A percentile compares a stretch with the other conserved stretches of the same genome.
phyloP scores from a whole-genome alignment of 352 stramenopile species.

The Phytophthora quininea region DNA sequence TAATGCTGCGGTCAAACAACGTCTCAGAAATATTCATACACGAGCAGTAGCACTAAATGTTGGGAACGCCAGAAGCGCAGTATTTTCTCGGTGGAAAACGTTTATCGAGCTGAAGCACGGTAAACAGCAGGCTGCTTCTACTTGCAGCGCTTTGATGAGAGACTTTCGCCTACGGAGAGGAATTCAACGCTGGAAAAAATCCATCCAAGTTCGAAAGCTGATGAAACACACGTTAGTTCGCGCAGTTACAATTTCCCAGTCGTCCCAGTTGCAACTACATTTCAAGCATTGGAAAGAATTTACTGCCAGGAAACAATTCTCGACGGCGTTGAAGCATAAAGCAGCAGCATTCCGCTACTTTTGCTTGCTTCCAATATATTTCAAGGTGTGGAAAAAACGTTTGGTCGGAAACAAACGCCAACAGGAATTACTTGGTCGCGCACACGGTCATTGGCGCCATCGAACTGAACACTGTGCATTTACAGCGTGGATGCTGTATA shows the following conservation, averaged over 20 bases:
- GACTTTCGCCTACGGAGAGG: slow-evolving; percentile 22
- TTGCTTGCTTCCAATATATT: background rate
- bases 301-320: slow-evolving; percentile 10
- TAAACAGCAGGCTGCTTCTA: background rate
- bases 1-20: slow-evolving; percentile 10
- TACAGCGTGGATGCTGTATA: slow-evolving; percentile 31
- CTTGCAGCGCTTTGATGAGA: slow-evolving; percentile 4
- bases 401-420: slow-evolving; percentile 11
- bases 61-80: slow-evolving; percentile 6
- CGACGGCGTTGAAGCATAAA: slow-evolving; percentile 36
- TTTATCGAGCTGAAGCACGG: slow-evolving; percentile 14
- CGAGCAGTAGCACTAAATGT: slow-evolving; percentile 14
- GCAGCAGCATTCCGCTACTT: slow-evolving; percentile 33
- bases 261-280: slow-evolving; percentile 11
- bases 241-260: slow-evolving; percentile 17
- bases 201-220: slow-evolving; percentile 25
- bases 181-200: slow-evolving; percentile 33
- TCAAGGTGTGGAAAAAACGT: slow-evolving; percentile 35
- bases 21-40: slow-evolving; percentile 1
- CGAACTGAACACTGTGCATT: slow-evolving; percentile 45
- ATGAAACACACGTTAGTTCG: slow-evolving; percentile 23
- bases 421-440: slow-evolving; percentile 27
- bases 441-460: slow-evolving; percentile 38
- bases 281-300: slow-evolving; percentile 45
- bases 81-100: slow-evolving; percentile 21